Base-by-base conservation (phyloP, 1,139 yeast genomes). In the Saccharomyces hybrid region DNA sequence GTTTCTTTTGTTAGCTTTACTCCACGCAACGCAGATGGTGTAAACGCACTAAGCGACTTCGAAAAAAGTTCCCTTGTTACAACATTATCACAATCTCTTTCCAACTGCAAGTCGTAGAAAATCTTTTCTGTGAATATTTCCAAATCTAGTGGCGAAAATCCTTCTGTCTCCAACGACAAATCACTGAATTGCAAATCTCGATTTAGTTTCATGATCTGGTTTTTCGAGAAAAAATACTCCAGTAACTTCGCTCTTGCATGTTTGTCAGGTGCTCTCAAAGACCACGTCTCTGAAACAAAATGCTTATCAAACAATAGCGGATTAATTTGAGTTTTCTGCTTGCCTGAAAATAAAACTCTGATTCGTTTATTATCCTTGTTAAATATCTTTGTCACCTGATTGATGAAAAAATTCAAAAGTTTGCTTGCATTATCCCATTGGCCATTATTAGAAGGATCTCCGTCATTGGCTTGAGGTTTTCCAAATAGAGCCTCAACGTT, bases 1-100 rank as follows among this genome's bases (percentile, higher is more conserved):
- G 84, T 74, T 0, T 91, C 82, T 64, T 88, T 89, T 62, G 89
- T 90, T 13, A 91, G 74, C 66, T 90, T 88, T 13, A 89, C 95
- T 0, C 97, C 97, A 51, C 97, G 79, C 54, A 93, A 73, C 53
- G 88, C 83, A 0, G 95, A 82, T 0, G 99, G 97, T 0, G 84
- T 81, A 62, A 80, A 91, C 1, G 84, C 88, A 28, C 77, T 71
- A 41, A 88, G 67, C 0, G 96, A 89, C 27, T 77, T 75, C 56
- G 88, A 80, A 55, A 81, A 78, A 0, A 58, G 59, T 27, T 61
- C 59, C 0, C 65, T 53, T 3, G 68, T 56, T 0, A 46, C 28
- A 1, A 32, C 50, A 0, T 46, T 47, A 5, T 52, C 52, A 6
- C 48, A 28, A n/a, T 54, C 52, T 51, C 9, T 56, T 29, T 9